Base-by-base conservation (phyloP, 78 protist species). In the Protostelium mycophagum region DNA sequence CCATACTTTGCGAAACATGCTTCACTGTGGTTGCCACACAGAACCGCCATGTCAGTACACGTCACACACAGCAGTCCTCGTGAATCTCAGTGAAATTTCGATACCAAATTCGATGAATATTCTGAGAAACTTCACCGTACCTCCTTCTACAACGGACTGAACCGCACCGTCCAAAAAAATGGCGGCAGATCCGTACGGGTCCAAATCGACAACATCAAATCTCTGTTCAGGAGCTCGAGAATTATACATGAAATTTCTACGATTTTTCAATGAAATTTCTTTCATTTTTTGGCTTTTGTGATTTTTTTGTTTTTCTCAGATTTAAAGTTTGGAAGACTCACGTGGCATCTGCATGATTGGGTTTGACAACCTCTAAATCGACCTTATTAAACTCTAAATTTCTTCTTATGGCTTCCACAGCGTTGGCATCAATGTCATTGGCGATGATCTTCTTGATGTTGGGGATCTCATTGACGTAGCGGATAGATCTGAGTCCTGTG, bases 121-220 rank as follows among this genome's bases (percentile, higher is more conserved):
- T 5, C 37, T 1, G 34, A 0, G 38, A 39, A 38, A 29, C 84
- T 95, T 96, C n/a, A n/a, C n/a, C n/a, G n/a, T n/a, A n/a, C n/a
- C n/a, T n/a, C 98, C 98, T 1, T 96, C 97, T 5, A 89, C 34
- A 37, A 98, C 97, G 1, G 95, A 31, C 85, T 96, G 96, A 0
- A 99, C 96, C 1, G 99, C 99, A 9, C 95, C 89, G 87, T 98
- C 99, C 0, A 99, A 86, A 87, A 99, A 99, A 28, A 93, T 96
- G 9, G 97, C 51, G 25, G 99, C 99, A 0, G 99, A 73, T 35
- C 99, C 99, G 84, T 99, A 99, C 16, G 99, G 99, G 87, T 99
- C 99, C 28, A 99, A 95, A 86, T 99, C 99, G 28, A 99, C 91
- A 35, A 98, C 97, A 37, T 98, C 98, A 63, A 98, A 97, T 35